Base-by-base conservation (phyloP, 2,329 filamentous ascomycete species). In the Sordariomycetes sp. region DNA sequence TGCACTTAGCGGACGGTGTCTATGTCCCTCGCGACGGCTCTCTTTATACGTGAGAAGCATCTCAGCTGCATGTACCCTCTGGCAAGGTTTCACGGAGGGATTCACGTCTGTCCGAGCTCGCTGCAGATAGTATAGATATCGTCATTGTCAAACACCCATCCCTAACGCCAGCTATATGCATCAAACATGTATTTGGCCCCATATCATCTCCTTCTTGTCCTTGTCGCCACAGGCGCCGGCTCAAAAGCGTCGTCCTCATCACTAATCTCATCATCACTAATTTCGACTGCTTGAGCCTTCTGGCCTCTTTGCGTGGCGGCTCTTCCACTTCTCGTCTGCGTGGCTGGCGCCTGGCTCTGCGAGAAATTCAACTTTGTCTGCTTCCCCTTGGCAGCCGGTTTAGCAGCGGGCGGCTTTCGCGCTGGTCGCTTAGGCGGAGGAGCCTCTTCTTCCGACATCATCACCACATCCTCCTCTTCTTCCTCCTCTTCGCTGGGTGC, bases 241-340 rank as follows among this genome's bases (percentile, higher is more conserved):
- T 79, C 73, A 50, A 81, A 80, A 0, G 65, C 57, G 51, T 76
- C 71, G 28, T 77, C 36, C 20, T 38, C 72, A 37, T 76, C 72
- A 0, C 69, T 74, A 29, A 81, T 77, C 51, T 79, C 75, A 47
- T 81, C 76, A 38, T 79, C 75, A 40, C 75, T 80, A 35, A 79
- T 70, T 46, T 79, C 73, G 12, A 72, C 47, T 14, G 64, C 61
- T 24, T 66, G 60, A n/a, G 64, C 61, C 21, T 64, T 54, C 41
- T 70, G 64, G 56, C 51, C 4, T 59, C 53, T 40, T 54, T 50
- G 42, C 69, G 47, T 33, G 8, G 27, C 29, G 16, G 30, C 28
- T 14, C 32, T 21, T 10, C 20, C 32, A 9, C n/a, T 21, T 33
- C 32, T 70, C 2, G 68, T 66, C 50, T 74, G 70, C 38, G 54